Percentiles rank a stretch among this genome's conserved stretches.
Conservation (phyloP, 129 eudicot genomes). For the Gnaphalium uliginosum region DNA sequence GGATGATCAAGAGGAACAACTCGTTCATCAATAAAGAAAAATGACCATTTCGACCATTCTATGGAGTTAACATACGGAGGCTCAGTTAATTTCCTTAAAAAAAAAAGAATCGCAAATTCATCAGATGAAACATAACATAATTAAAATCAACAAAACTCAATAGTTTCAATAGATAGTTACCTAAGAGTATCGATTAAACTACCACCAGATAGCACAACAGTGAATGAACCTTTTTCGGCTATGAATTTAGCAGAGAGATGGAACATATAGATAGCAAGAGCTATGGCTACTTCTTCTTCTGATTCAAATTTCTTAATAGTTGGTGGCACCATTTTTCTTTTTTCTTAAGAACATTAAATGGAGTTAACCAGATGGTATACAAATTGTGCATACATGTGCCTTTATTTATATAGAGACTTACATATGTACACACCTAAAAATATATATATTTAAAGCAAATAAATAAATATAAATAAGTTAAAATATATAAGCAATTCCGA, state of each 20-base stretch:
- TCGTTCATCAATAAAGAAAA: conserved; percentile 39
- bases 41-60: conserved; percentile 42
- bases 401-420: no score
- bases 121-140: background rate
- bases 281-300: conserved; percentile 64
- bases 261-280: conserved; percentile 63
- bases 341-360: background rate
- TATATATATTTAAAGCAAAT: no score
- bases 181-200: conserved; percentile 73
- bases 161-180: conserved; percentile 22
- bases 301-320: conserved; percentile 15
- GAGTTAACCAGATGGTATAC: no score
- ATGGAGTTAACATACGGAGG: conserved; percentile 19
- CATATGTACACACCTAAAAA: no score
- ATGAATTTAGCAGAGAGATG: conserved; percentile 54
- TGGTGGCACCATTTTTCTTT: conserved; percentile 19
- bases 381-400: no score
- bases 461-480: no score
- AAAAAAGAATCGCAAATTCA: background rate
- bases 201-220: conserved; percentile 84
- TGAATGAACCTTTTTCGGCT: conserved; percentile 66
- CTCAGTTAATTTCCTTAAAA: conserved; percentile 28
- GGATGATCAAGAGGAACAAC: conserved; percentile 41
- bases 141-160: background rate
- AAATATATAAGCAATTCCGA: no score